Evolutionary conservation across 306 rosid genomes (phyloP), one percentile per base, ranked within the genome.

Genomic region (Castanea mollissima): DNA sequence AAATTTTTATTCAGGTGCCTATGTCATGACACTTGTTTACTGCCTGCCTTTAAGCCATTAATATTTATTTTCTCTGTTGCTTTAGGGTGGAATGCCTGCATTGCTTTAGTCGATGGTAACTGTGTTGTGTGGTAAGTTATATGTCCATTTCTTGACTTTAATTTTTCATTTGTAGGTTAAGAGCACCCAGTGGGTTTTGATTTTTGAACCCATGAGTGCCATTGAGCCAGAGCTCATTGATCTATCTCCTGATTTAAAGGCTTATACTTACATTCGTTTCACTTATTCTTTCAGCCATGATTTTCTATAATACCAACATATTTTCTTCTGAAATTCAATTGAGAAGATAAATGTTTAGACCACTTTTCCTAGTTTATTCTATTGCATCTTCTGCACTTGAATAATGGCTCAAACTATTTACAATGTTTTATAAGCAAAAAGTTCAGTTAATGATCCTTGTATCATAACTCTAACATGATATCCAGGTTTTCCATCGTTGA

Each of bases 11-110:
- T 56, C 74, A 51, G 62, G 35, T 21, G 23, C 79, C 41, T 71
- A 51, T 65, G 12, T 52, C 56, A 59, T 59, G 54, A 74, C 38
- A 52, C 6, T 59, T 73, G 56, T 80, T 21, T 6, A 49, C 54
- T 67, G 68, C 75, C 65, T 79, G 57, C 21, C n/a, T 77, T 69
- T 31, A 52, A 60, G 76, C 77, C 58, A 46, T 59, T 52, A 69
- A 21, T 18, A 80, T 20, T 76, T 76, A 69, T 23, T 23, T 81
- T 80, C 54, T 63, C 31, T 85, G 87, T 76, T 78, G 78, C 64
- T 75, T 80, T 88, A 95, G 99, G 99, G 52, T 95, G 99, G 99
- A 95, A 95, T 85, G 98, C 99, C 35, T 95, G 99, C 85, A 84
- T 93, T 83, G 99, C 99, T 4, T 82, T 95, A 73, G 98, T 93